These are phyloP conservation scores for Aspergillus arachidicola DNA, from an alignment of 2,329 filamentous ascomycete species.

Conservation along the genomic window DNA sequence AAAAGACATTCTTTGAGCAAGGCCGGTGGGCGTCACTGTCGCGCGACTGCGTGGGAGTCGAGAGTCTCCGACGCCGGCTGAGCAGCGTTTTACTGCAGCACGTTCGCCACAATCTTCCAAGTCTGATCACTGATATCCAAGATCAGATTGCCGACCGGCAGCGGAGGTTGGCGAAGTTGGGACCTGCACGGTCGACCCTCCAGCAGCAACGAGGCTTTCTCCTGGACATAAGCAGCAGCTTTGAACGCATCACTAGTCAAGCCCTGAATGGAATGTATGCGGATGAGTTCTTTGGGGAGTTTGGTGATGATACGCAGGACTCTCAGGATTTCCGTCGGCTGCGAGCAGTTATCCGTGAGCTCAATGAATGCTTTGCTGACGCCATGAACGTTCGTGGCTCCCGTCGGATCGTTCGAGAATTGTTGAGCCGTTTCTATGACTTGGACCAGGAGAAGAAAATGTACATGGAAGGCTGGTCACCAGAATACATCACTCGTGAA, in stretches of 20 bases:
- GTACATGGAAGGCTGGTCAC: constrained; percentile 19
- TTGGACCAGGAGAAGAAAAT: constrained; percentile 10
- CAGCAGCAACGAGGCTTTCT: constrained; percentile 31
- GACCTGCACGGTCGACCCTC: constrained; percentile 24
- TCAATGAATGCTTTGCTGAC: constrained; percentile 32
- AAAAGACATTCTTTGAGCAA: constrained; percentile 37
- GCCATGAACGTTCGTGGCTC: constrained; percentile 24
- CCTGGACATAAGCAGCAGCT: constrained; percentile 40
- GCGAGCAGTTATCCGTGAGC: constrained; percentile 28
- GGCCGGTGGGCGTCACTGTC: constrained; percentile 30
- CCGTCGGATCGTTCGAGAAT: constrained; percentile 11
- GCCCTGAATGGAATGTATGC: constrained; percentile 46
- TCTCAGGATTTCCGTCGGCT: constrained; percentile 28
- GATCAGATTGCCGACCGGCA: constrained; percentile 38
- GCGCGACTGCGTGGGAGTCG: constrained; percentile 33
- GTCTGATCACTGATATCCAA: constrained; percentile 41
- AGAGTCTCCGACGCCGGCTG: constrained; percentile 40
- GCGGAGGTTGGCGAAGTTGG: constrained; percentile 26
- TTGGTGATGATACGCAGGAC: constrained; percentile 14
- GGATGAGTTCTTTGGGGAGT: constrained; percentile 43
- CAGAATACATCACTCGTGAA: constrained; percentile 2
- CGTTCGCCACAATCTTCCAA: constrained; percentile 33
- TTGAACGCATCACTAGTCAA: constrained; percentile 40
- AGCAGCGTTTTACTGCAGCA: constrained; percentile 38
- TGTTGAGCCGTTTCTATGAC: not conserved